Base-by-base conservation (phyloP, 2,329 filamentous ascomycete genomes). In the Chaetomiaceae sp. region DNA sequence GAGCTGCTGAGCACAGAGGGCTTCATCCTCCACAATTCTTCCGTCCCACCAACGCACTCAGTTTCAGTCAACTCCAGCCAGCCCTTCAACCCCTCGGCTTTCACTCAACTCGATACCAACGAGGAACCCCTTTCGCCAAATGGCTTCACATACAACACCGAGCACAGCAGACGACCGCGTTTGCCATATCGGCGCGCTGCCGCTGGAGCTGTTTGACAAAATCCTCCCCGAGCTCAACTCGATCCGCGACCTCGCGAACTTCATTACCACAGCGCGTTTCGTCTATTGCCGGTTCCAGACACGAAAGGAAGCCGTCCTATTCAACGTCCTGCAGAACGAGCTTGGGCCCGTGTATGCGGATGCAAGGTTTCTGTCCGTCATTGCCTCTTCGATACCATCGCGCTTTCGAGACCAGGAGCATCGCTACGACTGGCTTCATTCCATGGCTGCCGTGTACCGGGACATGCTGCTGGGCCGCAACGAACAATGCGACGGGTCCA, bases 191-290 rank as follows among this genome's bases (percentile, higher is more conserved):
- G 47, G 20, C 2, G 17, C 17, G 15, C 42, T 54, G 4, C 37
- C 52, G 7, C 22, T 34, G 2, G 53, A 52, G 31, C 14, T 55
- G 4, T 31, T 55, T 15, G 47, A 33, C 42, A 39, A 25, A 22
- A 34, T 56, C 45, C 37, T 56, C 14, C 42, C 17, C 2, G 29
- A 37, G 44, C 7, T 56, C 22, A 37, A 50, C 4, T 33, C 54
- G 1, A 22, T 56, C 11, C 37, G 20, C 17, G 37, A 44, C n/a
- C 50, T 56, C 17, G 46, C 22, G n/a, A 53, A 34, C 43, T 47
- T 56, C 22, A 27, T 51, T 17, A 6, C 15, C 29, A 49, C 51
- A 7, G 34, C 40, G 11, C 49, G 44, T 27, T 45, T 42, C 6
- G 25, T 50, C 3, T 53, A 56, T 25, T 15, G 19, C 3, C 40